Evolutionary conservation across 2,329 filamentous ascomycete species (phyloP).

Genomic region (Verticillium nonalfalfae): DNA sequence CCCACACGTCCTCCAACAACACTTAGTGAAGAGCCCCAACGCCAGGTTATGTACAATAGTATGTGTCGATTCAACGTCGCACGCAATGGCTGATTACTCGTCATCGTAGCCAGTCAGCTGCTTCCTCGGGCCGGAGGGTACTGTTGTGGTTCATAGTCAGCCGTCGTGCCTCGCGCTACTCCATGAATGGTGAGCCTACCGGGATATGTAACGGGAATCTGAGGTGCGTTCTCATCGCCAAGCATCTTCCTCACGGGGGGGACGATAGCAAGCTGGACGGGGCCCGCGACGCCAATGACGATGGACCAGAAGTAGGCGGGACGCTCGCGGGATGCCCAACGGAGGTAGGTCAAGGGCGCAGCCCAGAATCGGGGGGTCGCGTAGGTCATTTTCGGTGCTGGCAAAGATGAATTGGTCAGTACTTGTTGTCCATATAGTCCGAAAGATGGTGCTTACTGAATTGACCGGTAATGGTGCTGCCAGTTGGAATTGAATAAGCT

Average conservation of each 20-base stretch:
- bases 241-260: slow-evolving; percentile 67
- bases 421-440: background rate
- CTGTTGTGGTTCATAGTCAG: slow-evolving; percentile 24
- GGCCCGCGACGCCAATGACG: slow-evolving; percentile 66
- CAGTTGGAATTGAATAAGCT: slow-evolving; percentile 6
- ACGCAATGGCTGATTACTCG: slow-evolving; percentile 20
- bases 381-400: slow-evolving; percentile 44
- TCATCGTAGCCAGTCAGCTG: slow-evolving; percentile 56
- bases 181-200: slow-evolving; percentile 51
- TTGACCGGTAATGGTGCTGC: slow-evolving; percentile 20
- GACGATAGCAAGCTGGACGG: slow-evolving; percentile 61
- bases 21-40: slow-evolving; percentile 10
- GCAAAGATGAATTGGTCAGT: background rate
- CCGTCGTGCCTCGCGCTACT: background rate
- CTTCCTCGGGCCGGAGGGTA: slow-evolving; percentile 54
- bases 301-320: slow-evolving; percentile 89
- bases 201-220: slow-evolving; percentile 86
- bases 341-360: slow-evolving; percentile 74
- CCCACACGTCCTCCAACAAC: slow-evolving; percentile 1
- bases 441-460: slow-evolving; percentile 20
- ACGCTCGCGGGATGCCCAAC: slow-evolving; percentile 82
- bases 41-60: slow-evolving; percentile 16
- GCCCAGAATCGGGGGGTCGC: slow-evolving; percentile 74
- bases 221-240: slow-evolving; percentile 66
- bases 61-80: background rate